Evolutionary conservation across 2,329 filamentous ascomycete species (phyloP), one percentile per base, ranked within the genome.

Genomic region (Graphiopsis chlorocephala): DNA sequence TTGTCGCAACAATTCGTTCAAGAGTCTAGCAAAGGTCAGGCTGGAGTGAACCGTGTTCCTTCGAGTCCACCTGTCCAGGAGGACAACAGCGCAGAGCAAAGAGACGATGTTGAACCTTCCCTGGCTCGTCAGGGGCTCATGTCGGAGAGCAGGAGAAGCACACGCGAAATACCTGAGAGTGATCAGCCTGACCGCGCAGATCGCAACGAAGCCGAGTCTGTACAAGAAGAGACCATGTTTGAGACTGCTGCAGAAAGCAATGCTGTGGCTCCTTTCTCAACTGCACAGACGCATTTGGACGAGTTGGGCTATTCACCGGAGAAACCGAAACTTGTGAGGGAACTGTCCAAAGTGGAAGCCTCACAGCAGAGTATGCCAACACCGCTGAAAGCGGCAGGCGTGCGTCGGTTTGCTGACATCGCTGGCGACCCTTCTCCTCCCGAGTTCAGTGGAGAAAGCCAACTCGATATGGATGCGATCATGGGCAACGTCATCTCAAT

Each of bases 201-300:
- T 12, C 15, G 35, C 17, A 35, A 33, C 25, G 61, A 47, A 31
- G 26, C 15, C 15, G 63, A 61, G 11, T 61, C 63, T 23, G 60
- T 61, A 15, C 64, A 68, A 38, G 48, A 33, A 15, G 28, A 28
- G 12, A 61, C 33, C 2, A 35, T 45, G 15, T 53, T 56, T 10
- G 63, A 55, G 63, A 60, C 63, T 33, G 53, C 35, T 53, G 35
- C 26, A 23, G 29, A 50, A 23, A 70, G 63, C 57, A 71, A 68
- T 58, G 68, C 58, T 42, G 64, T 61, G n/a, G 65, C 64, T 11
- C 68, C 69, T 1, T 76, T 70, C 63, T 73, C 73, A 4, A 77
- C 79, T n/a, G 79, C 78, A 20, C 74, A 72, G 55, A 78, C 80
- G 48, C 75, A 80, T 52, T 69, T 76, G 8, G 73, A 74, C 17